Evolutionary conservation across 2,329 filamentous ascomycete genomes (phyloP), one percentile per base, ranked within the genome.

Genomic region (Neofusicoccum ribis): DNA sequence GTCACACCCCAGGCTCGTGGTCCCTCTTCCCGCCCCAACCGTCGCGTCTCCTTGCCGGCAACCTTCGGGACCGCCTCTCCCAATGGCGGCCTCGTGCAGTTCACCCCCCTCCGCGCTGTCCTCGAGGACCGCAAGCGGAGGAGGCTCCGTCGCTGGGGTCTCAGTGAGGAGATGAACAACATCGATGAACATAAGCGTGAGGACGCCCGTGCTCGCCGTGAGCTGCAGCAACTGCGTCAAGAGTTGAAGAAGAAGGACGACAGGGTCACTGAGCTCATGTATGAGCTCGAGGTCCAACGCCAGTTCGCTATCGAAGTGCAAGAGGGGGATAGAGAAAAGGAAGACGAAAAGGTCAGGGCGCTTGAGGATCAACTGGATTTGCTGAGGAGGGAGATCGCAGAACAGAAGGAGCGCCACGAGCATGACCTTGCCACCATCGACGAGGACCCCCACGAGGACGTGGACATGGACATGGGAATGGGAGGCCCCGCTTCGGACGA

Each of bases 121-220:
- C 68, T 78, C 5, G 74, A 74, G 36, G 66, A 68, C 49, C 75
- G 76, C 65, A 71, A 70, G 6, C 74, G 72, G 34, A 78, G 77
- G 49, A 77, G 78, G 44, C 75, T 80, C 17, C 76, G 76, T 59
- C 78, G 76, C 36, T 78, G 71, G 70, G 77, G 77, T 59, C 72
- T 78, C 6, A 78, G 77, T 69, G 77, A 81, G 65, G 76, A 79
- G 69, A 74, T 79, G 56, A 79, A 76, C 64, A 70, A 71, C 36
- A 73, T 78, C 58, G 75, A 78, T 27, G 72, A 76, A 54, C 72
- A 78, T 67, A 71, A 74, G 67, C 75, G 74, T 69, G 70, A 76
- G 58, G 74, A 77, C 65, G 72, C 70, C 67, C 77, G 74, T 71
- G 63, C 67, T 14, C 64, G 66, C 20, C 68, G 71, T 39, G 73